phyloP scores from a whole-genome alignment of 164 flowering plant species.

The Umbilicus rupestris region DNA sequence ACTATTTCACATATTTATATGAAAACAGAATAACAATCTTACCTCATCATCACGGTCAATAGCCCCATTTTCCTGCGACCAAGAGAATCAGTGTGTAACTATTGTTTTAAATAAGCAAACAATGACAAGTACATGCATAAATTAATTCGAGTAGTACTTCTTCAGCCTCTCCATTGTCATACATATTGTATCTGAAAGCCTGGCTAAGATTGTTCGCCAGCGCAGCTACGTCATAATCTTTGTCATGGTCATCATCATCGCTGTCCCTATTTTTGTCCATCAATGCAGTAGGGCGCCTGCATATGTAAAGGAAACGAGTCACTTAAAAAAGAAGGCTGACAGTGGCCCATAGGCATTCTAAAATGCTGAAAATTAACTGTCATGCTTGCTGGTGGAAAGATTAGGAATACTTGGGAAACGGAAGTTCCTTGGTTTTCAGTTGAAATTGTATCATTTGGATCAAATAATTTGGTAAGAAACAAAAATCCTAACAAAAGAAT shows the following conservation, averaged over 20 bases:
- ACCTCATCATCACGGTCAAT: conserved; percentile 94
- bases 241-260: conserved; percentile 93
- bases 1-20: not conserved
- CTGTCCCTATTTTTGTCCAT: conserved; percentile 89
- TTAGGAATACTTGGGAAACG: not conserved
- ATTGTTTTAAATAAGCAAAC: no score
- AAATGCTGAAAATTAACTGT: not conserved
- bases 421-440: no score
- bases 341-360: not conserved
- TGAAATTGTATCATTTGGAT: no score
- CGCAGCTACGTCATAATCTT: conserved; percentile 92
- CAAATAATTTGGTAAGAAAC: no score
- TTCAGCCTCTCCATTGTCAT: conserved; percentile 66
- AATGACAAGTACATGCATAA: not conserved
- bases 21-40: conserved; percentile 7
- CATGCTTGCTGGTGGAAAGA: not conserved
- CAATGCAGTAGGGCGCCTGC: conserved; percentile 91
- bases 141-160: conserved; percentile 37
- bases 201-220: conserved; percentile 79
- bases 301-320: conserved; percentile 10
- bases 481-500: no score
- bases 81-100: conserved; percentile 5
- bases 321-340: not conserved
- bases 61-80: conserved; percentile 57
- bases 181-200: conserved; percentile 69